These are phyloP conservation scores for Metroxylon sagu DNA, from an alignment of 176 grass and related monocot species.

Conservation along the genomic window DNA sequence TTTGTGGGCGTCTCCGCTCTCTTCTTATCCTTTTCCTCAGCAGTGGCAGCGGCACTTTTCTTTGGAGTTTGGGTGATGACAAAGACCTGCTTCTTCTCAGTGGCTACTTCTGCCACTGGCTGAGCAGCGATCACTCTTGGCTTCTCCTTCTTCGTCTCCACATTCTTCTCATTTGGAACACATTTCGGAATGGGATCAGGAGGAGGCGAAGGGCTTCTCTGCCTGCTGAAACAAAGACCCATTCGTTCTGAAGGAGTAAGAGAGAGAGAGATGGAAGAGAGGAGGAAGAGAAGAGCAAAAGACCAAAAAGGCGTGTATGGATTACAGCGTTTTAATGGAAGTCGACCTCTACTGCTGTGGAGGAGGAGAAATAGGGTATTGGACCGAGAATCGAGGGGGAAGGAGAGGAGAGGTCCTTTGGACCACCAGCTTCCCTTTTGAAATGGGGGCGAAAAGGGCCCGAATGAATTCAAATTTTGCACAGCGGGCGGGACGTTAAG, in stretches of 20 bases:
- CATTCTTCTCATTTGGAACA: neutral
- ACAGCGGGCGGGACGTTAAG: too few relatives aligned
- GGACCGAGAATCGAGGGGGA: too few relatives aligned
- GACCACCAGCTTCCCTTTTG: too few relatives aligned
- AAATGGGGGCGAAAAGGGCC: too few relatives aligned
- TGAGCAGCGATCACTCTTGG: constrained; percentile 8
- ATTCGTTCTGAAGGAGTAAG: constrained; percentile 17
- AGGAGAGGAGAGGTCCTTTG: too few relatives aligned
- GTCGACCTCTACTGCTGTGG: too few relatives aligned
- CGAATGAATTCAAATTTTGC: too few relatives aligned
- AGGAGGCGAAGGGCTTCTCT: constrained; percentile 25
- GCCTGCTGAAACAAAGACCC: constrained; percentile 95
- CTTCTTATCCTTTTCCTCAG: constrained; percentile 19
- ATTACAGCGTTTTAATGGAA: too few relatives aligned
- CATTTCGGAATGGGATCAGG: neutral
- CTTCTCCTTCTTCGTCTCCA: neutral
- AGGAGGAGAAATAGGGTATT: too few relatives aligned
- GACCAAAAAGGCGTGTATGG: too few relatives aligned
- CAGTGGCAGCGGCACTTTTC: neutral
- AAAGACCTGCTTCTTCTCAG: constrained; percentile 62
- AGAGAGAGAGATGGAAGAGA: too few relatives aligned
- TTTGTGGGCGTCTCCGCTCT: constrained; percentile 13
- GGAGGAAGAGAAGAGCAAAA: too few relatives aligned
- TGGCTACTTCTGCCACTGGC: constrained; percentile 1
- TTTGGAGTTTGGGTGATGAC: constrained; percentile 50